Base-by-base conservation (phyloP, 176 grass and related monocot species). In the Lolium multiflorum region DNA sequence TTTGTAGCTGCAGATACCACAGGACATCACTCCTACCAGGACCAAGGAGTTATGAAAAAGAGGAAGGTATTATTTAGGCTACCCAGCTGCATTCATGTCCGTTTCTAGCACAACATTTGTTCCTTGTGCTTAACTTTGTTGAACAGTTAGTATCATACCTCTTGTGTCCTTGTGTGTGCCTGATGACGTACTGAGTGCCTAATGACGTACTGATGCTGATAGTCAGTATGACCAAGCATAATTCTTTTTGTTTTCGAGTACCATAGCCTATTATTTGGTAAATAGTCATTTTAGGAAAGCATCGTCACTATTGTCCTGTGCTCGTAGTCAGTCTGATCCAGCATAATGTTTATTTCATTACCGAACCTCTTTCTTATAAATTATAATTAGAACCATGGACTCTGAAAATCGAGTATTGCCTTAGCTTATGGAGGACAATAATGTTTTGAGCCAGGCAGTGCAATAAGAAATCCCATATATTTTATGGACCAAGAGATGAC, bases 61-160 rank as follows among this genome's bases (percentile, higher is more conserved):
- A 98, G 92, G 82, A 96, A 98, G 97, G 97, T 98, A 80, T 22
- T 89, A 66, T 48, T 80, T 86, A 59, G 26, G 71, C 39, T 81
- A 58, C 74, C 22, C 38, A 84, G 4, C 5, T 47, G 16, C 1
- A 17, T 81, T 75, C 2, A 80, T 84, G 70, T 69, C 60, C 20
- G 39, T 69, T 31, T 86, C 26, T 24, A 17, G 54, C 72, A 83
- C 49, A 65, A 10, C 4, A 15, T 68, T 59, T 78, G 28, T 56
- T 89, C 26, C 17, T 9, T 20, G 51, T 71, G 41, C 22, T 52
- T 26, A 77, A 62, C 31, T 11, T 54, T 16, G 9, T 62, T 74
- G 25, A 28, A 41, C 35, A 67, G 48, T 63, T 74, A 11, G 16
- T 65, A 20, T 49, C 25, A 39, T 82, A 63, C 43, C 31, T 20